Evolutionary conservation across 2,329 filamentous ascomycete species (phyloP), one percentile per base, ranked within the genome.

Genomic region (Alternaria sp.): DNA sequence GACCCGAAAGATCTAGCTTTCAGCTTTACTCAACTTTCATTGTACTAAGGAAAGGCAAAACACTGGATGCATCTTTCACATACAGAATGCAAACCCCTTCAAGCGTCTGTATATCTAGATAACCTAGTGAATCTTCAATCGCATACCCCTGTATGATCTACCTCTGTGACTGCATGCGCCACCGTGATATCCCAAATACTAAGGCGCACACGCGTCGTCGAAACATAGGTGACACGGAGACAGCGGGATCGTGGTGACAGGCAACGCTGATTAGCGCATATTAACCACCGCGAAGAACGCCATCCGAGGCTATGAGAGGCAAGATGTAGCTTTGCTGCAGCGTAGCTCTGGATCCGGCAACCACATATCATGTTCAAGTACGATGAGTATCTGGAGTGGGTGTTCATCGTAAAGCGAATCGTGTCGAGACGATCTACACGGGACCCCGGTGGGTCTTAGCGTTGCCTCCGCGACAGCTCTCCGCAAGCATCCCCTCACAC

Each of bases 401-500:
- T 16, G 46, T 34, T 24, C 12, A 11, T 48, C 30, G 30, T 3
- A 34, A 24, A 34, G 30, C 20, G 12, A 56, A 55, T 39, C 26
- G 46, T 48, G 30, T 48, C 30, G 30, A 51, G 53, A 57, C 47
- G 48, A 57, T 51, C 52, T 54, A 56, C 63, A 55, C 49, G 52
- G 54, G 62, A 65, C 65, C 68, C 68, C 66, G 58, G 67, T 61
- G 59, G 61, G 64, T 67, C 69, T 68, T 70, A 70, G 68, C 67
- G 58, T 49, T 57, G 62, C 64, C 59, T 63, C 62, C 63, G 56
- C 47, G 59, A 58, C 64, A 63, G 61, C 63, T 65, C 63, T 71
- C 69, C 66, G 59, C 68, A 70, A 67, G 66, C 70, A 70, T 66
- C 67, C 67, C 68, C 70, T 67, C 67, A 57, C 54, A 43, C 44